Percentiles rank a stretch among this genome's conserved stretches.
Conservation (phyloP, 352 stramenopile species). For the Phytophthora litchii region DNA sequence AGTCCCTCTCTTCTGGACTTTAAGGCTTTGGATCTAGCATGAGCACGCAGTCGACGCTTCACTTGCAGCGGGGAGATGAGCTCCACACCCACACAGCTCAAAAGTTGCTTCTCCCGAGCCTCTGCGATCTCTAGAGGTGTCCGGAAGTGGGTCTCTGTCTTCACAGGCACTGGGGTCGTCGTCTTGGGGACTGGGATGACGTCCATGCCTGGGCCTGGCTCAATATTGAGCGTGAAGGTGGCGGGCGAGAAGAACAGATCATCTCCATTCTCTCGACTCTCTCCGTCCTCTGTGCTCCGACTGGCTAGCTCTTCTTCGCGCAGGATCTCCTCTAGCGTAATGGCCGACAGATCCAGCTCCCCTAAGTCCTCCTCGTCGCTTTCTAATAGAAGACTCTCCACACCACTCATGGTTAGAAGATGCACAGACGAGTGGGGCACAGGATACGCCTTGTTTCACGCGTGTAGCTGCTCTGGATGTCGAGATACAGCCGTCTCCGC, state of each 20-base stretch:
- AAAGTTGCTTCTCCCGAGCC: constrained; percentile 76
- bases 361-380: constrained; percentile 74
- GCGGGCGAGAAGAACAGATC: constrained; percentile 79
- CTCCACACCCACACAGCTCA: constrained; percentile 84
- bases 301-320: constrained; percentile 66
- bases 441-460: constrained; percentile 1
- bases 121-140: constrained; percentile 80
- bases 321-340: constrained; percentile 79
- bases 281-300: constrained; percentile 31
- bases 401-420: constrained; percentile 43
- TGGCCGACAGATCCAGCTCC: constrained; percentile 65
- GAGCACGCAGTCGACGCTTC: constrained; percentile 74
- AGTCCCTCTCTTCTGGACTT: constrained; percentile 43
- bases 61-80: constrained; percentile 84
- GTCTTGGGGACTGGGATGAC: constrained; percentile 32
- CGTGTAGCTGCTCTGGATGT: not conserved
- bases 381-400: constrained; percentile 67
- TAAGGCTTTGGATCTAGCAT: constrained; percentile 62
- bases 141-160: constrained; percentile 47
- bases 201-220: constrained; percentile 76
- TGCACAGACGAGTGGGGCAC: not conserved
- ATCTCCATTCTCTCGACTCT: constrained; percentile 36
- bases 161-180: constrained; percentile 10
- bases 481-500: constrained; percentile 11
- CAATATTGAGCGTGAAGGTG: constrained; percentile 67